Evolutionary conservation across 352 stramenopile genomes (phyloP).

Genomic region (Aphanomyces stellatus): DNA sequence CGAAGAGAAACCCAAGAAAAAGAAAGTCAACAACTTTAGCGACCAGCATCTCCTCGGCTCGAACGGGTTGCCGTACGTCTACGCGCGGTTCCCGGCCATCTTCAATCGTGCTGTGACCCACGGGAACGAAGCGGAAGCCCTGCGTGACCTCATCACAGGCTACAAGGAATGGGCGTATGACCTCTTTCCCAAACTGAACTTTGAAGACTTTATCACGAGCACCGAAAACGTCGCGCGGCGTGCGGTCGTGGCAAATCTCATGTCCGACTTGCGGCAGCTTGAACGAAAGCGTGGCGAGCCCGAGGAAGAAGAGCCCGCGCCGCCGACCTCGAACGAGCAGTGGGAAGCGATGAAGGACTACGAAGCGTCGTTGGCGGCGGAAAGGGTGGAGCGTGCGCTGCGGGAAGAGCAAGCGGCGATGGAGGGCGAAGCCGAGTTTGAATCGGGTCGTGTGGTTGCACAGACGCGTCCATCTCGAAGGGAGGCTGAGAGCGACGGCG

Average conservation of each 20-base stretch:
- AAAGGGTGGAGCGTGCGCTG: neutral
- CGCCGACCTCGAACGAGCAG: neutral
- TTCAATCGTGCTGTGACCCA: constrained; percentile 5
- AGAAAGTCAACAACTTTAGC: constrained; percentile 47
- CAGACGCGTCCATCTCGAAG: neutral
- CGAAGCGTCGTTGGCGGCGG: neutral
- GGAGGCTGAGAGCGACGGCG: neutral
- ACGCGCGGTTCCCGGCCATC: constrained; percentile 62
- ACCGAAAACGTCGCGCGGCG: constrained; percentile 48
- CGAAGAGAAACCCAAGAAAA: neutral
- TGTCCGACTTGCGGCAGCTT: neutral
- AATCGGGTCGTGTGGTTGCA: neutral
- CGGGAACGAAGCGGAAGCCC: constrained; percentile 37
- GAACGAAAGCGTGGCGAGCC: constrained; percentile 7
- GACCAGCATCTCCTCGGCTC: constrained; percentile 55
- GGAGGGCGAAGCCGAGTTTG: neutral
- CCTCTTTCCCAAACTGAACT: constrained; percentile 68
- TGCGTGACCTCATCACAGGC: constrained; percentile 58
- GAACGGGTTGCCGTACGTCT: constrained; percentile 61
- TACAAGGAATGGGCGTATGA: constrained; percentile 85
- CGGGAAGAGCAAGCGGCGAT: neutral
- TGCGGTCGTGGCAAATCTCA: constrained; percentile 24
- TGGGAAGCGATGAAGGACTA: neutral
- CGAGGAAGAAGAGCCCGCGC: neutral
- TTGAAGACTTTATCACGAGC: constrained; percentile 72